phyloP scores from a whole-genome alignment of 1,284 basidiomycete species.

The Sparassis latifolia region DNA sequence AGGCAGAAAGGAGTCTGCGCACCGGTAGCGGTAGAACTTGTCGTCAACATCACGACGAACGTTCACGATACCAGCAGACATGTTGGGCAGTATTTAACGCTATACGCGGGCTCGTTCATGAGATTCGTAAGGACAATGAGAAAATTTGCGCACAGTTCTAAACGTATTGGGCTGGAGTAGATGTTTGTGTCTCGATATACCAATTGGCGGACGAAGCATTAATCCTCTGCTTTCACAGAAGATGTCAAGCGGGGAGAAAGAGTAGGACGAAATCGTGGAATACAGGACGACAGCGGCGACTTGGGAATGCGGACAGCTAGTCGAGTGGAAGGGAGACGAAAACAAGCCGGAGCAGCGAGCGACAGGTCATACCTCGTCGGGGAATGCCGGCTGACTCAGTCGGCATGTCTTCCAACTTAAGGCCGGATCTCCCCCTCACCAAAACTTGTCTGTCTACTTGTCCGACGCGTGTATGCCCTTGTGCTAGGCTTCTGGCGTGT shows the following conservation, averaged over 20 bases:
- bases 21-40: slow-evolving; percentile 88
- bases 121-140: slow-evolving; percentile 1
- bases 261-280: slow-evolving; percentile 63
- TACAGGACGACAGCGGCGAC: slow-evolving; percentile 12
- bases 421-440: no score
- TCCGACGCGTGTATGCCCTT: no score
- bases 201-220: slow-evolving; percentile 84
- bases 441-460: no score
- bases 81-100: slow-evolving; percentile 65
- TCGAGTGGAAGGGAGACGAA: slow-evolving; percentile 4
- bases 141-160: slow-evolving; percentile 45
- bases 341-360: slow-evolving; percentile 4
- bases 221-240: slow-evolving; percentile 79
- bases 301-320: background rate
- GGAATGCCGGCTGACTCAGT: slow-evolving; percentile 1
- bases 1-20: slow-evolving; percentile 18
- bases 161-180: slow-evolving; percentile 48
- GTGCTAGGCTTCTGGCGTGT: no score
- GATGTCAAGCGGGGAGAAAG: slow-evolving; percentile 36
- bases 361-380: slow-evolving; percentile 6
- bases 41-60: slow-evolving; percentile 98
- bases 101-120: slow-evolving; percentile 19
- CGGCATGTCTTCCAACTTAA: no score
- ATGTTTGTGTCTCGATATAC: slow-evolving; percentile 59
- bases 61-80: slow-evolving; percentile 88